Evolutionary conservation across 2,329 filamentous ascomycete species (phyloP).

Genomic region (Calonectria ilicicola): DNA sequence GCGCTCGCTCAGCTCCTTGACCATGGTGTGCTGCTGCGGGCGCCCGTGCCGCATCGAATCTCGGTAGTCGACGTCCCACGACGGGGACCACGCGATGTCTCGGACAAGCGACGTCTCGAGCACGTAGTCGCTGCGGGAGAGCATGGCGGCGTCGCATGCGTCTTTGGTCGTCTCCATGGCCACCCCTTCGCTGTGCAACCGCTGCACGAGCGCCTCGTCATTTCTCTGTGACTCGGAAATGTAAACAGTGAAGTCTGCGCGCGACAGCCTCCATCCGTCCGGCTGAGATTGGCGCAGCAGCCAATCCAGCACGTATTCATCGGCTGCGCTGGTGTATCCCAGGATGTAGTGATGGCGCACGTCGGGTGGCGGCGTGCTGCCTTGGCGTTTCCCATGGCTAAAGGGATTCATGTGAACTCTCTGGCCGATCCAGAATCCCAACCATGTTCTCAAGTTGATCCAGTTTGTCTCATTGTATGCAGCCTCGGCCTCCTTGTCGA

Average conservation of each 20-base stretch:
- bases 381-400: neutral
- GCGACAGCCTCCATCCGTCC: neutral
- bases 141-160: neutral
- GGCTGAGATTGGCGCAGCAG: neutral
- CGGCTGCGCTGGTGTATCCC: neutral
- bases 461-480: neutral
- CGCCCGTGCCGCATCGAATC: neutral
- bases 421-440: neutral
- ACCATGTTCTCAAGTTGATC: neutral
- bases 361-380: neutral
- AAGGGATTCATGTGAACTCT: neutral
- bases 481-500: neutral
- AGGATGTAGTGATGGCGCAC: neutral
- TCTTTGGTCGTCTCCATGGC: neutral
- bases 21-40: neutral
- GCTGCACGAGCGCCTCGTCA: neutral
- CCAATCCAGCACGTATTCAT: neutral
- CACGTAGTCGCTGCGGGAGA: neutral
- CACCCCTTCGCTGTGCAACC: neutral
- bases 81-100: no score
- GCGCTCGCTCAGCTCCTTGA: neutral
- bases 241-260: neutral
- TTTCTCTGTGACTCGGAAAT: neutral
- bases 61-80: neutral
- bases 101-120: neutral